Percentiles rank a stretch among this genome's conserved stretches.
Evolutionary conservation across 768 basidiomycete species (phyloP).

Genomic region (Pleurotus djamor): DNA sequence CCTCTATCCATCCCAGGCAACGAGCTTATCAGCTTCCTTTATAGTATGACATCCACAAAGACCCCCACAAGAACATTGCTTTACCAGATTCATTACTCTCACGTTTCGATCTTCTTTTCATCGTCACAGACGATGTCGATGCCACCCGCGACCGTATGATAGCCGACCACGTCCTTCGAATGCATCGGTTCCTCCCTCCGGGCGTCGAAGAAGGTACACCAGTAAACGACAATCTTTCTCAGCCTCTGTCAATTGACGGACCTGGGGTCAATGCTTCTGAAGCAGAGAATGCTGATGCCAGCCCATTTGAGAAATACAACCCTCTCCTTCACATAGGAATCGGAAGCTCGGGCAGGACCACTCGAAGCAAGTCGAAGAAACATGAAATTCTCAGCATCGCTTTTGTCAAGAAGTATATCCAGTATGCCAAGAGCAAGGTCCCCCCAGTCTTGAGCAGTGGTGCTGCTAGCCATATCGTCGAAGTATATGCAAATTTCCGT

Average conservation of each 20-base stretch:
- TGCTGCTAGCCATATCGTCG: conserved; percentile 92
- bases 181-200: conserved; percentile 95
- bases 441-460: conserved; percentile 87
- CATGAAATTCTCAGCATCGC: conserved; percentile 88
- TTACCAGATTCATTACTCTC: conserved; percentile 96
- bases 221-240: conserved; percentile 80
- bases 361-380: conserved; percentile 59
- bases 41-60: conserved; percentile 99
- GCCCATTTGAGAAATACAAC: conserved; percentile 95
- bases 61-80: conserved; percentile 98
- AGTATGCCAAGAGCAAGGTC: conserved; percentile 90
- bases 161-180: conserved; percentile 95
- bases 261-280: conserved; percentile 51
- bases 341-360: conserved; percentile 46
- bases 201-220: conserved; percentile 98
- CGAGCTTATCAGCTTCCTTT: conserved; percentile 11
- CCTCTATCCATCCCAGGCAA: not conserved
- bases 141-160: conserved; percentile 92
- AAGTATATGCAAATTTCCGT: conserved; percentile 86
- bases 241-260: conserved; percentile 86
- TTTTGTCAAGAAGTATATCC: conserved; percentile 98
- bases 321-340: conserved; percentile 91
- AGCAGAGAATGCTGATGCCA: conserved; percentile 61
- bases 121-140: conserved; percentile 98
- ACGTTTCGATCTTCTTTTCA: conserved; percentile 97